Evolutionary conservation across 208 protist genomes (phyloP).

Genomic region (Angomonas ambiguus): DNA sequence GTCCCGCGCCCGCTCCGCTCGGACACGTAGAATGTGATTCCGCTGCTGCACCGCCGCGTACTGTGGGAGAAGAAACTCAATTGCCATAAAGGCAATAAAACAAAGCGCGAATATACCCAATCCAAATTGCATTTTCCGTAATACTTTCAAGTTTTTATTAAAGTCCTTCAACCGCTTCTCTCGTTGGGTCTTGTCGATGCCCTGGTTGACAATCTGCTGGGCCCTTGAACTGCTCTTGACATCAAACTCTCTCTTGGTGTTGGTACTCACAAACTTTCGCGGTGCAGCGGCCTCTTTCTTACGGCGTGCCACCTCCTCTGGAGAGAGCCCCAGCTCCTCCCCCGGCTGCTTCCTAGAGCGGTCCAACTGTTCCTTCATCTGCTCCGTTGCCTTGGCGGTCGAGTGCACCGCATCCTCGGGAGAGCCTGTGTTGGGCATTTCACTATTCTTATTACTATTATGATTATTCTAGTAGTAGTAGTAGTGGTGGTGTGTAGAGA

Average conservation of each 20-base stretch:
- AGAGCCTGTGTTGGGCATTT: conserved; percentile 4
- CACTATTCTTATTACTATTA: not conserved
- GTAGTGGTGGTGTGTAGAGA: no score
- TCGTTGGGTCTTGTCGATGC: conserved; percentile 51
- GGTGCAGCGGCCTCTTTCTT: conserved; percentile 43
- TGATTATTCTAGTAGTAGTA: not conserved
- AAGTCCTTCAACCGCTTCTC: conserved; percentile 60
- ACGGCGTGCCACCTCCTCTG: conserved; percentile 62
- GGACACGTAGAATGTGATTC: conserved; percentile 47
- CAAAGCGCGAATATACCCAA: conserved; percentile 24
- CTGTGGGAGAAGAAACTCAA: conserved; percentile 57
- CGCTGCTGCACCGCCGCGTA: conserved; percentile 70
- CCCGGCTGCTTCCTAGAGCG: conserved; percentile 42
- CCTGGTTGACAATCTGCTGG: conserved; percentile 81
- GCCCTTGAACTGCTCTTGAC: conserved; percentile 80
- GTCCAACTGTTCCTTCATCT: conserved; percentile 27
- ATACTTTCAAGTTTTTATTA: conserved; percentile 39
- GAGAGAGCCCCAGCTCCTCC: conserved; percentile 59
- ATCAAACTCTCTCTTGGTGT: conserved; percentile 44
- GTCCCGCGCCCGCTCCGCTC: conserved; percentile 48
- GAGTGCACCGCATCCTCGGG: conserved; percentile 41
- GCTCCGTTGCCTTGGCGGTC: conserved; percentile 25
- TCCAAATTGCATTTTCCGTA: conserved; percentile 47
- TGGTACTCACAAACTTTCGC: conserved; percentile 41
- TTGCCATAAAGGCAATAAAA: conserved; percentile 43